Base-by-base conservation (phyloP, 768 basidiomycete species). In the Collybiopsis confluens region DNA sequence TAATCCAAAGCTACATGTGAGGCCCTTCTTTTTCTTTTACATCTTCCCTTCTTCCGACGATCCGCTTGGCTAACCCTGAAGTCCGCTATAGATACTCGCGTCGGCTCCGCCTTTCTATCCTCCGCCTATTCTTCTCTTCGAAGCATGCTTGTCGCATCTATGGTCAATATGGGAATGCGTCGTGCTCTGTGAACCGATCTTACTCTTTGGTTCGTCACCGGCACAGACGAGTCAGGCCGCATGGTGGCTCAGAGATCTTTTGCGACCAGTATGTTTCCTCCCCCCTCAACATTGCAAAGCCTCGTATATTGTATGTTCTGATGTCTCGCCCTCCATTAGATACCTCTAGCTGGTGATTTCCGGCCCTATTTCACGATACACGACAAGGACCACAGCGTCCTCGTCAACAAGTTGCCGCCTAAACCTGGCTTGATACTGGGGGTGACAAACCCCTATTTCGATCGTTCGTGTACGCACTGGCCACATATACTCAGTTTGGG, bases 341-440 rank as follows among this genome's bases (percentile, higher is more conserved):
- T 96, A 27, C 92, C 93, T 3, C 74, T 91, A 7, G 81, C 86
- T 0, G 83, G 82, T 1, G 95, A 99, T 63, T 82, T 92, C 61
- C 80, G 96, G 8, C 96, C 96, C 0, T 99, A 96, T 67, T 90
- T 98, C 59, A 97, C 96, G 15, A 93, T 99, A 61, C 96, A 98
- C 65, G 96, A 98, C 62, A 79, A 79, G n/a, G 94, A 97, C 56
- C 84, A 88, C 58, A 60, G 77, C 2, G 62, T 77, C 1, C 68
- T 99, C 11, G 85, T 97, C 40, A 93, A 92, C 65, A 85, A 85
- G 56, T 81, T 89, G 27, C 81, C 85, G n/a, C 92, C 90, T 0
- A 83, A 84, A 65, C 68, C 85, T 1, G 92, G 92, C 1, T 66
- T 90, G 2, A 59, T 96, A 4, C 65, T 96, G 2, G 91, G 93